Conservation (phyloP, 306 rosid genomes). For the Cicer judaicum region DNA sequence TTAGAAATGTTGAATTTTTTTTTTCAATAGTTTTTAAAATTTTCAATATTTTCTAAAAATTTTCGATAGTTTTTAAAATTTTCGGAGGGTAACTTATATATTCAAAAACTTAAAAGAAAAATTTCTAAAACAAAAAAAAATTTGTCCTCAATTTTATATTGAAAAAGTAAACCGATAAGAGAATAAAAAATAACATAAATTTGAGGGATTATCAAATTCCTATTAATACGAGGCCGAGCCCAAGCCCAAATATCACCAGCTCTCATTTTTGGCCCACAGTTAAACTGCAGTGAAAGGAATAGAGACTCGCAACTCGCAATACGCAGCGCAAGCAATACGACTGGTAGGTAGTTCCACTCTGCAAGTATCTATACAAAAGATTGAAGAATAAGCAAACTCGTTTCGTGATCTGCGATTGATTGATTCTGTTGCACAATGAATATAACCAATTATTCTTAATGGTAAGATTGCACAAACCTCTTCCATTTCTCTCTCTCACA, state of each 20-base stretch:
- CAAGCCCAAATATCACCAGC: not conserved
- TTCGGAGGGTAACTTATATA: too few species aligned
- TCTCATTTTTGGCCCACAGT: not conserved
- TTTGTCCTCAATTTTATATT: too few species aligned
- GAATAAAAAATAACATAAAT: too few species aligned
- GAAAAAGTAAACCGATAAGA: too few species aligned
- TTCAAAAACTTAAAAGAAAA: too few species aligned
- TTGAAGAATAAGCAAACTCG: not conserved
- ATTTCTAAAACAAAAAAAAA: too few species aligned
- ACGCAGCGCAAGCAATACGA: conserved; percentile 32
- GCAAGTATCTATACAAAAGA: not conserved
- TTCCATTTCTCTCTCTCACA: not conserved
- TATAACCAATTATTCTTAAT: conserved; percentile 28
- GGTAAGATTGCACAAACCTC: conserved; percentile 32
- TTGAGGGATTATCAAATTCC: too few species aligned
- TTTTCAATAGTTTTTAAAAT: too few species aligned
- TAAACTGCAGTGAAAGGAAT: not conserved
- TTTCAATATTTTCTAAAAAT: too few species aligned
- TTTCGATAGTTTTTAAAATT: too few species aligned
- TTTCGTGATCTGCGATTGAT: conserved; percentile 42
- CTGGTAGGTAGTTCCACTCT: conserved; percentile 42
- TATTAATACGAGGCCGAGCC: not conserved
- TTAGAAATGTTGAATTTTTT: too few species aligned
- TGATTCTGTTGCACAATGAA: conserved; percentile 37
- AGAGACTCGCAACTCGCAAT: not conserved